Evolutionary conservation across 1,284 basidiomycete species (phyloP).

Genomic region (Puccinia coronata): DNA sequence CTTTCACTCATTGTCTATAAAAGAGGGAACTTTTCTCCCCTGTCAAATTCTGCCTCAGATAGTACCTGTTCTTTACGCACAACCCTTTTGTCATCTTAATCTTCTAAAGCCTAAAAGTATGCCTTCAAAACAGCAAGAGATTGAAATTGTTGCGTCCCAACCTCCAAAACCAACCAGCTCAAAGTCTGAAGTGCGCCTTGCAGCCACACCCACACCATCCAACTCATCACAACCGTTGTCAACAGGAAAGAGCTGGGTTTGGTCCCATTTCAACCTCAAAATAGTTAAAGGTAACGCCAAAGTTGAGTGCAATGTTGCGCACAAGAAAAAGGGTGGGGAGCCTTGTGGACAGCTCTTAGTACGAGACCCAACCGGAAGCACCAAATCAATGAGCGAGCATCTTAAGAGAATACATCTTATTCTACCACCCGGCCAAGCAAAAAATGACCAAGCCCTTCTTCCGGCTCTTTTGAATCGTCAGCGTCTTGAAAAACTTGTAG

Average conservation of each 20-base stretch:
- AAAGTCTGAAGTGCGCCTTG: no score
- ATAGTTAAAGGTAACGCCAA: background rate
- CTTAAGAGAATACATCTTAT: background rate
- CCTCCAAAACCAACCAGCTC: no score
- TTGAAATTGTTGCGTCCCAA: no score
- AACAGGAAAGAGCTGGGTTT: conserved; percentile 1
- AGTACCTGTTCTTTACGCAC: no score
- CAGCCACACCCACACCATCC: no score
- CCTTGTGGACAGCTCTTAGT: background rate
- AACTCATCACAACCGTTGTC: no score
- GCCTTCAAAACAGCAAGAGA: no score
- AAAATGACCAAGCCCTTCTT: background rate
- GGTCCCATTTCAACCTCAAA: background rate
- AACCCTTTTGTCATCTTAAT: no score
- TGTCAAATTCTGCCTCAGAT: no score
- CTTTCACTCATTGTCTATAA: no score
- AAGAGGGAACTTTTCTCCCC: no score
- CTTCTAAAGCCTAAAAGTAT: no score
- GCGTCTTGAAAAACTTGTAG: background rate
- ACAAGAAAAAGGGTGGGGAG: background rate
- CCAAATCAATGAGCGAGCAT: background rate
- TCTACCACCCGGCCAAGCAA: background rate
- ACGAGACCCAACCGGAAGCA: background rate
- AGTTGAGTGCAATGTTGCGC: background rate
- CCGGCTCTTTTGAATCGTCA: background rate